Percentiles rank a stretch among this genome's conserved stretches.
phyloP scores from a whole-genome alignment of 2,329 filamentous ascomycete genomes.

The Ceratocystis cubensis region DNA sequence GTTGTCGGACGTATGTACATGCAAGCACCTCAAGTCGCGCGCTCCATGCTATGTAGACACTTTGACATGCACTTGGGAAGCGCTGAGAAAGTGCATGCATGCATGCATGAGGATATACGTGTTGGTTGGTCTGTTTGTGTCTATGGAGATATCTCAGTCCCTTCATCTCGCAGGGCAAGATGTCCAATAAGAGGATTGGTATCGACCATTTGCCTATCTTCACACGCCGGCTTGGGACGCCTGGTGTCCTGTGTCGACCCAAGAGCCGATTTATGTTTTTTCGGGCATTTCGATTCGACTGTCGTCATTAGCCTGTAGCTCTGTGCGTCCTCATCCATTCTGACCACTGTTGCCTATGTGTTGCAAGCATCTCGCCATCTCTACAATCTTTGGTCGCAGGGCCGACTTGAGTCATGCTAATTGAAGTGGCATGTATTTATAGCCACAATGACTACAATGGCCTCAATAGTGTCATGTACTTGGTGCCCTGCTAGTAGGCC shows the following conservation, averaged over 20 bases:
- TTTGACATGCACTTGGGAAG: neutral
- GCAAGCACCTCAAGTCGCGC: neutral
- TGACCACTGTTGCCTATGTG: neutral
- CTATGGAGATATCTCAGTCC: neutral
- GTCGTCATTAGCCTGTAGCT: neutral
- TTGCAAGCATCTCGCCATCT: neutral
- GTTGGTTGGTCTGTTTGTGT: neutral
- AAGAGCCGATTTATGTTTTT: neutral
- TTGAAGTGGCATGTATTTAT: slow-evolving; percentile 3
- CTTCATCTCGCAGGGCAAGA: neutral
- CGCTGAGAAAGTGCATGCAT: neutral
- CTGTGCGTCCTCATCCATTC: neutral
- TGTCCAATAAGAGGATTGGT: neutral
- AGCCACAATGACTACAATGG: neutral
- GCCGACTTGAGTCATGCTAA: neutral
- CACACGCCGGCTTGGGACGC: neutral
- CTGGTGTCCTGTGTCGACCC: neutral
- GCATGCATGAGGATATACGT: neutral
- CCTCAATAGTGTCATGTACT: neutral
- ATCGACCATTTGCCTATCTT: neutral
- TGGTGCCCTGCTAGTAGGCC: neutral
- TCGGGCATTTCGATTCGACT: neutral
- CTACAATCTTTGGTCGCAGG: neutral
- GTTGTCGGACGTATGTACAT: neutral
- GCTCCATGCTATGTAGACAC: slow-evolving; percentile 1